Conservation (phyloP, 345 rosid genomes). For the Eucalyptus paniculata region DNA sequence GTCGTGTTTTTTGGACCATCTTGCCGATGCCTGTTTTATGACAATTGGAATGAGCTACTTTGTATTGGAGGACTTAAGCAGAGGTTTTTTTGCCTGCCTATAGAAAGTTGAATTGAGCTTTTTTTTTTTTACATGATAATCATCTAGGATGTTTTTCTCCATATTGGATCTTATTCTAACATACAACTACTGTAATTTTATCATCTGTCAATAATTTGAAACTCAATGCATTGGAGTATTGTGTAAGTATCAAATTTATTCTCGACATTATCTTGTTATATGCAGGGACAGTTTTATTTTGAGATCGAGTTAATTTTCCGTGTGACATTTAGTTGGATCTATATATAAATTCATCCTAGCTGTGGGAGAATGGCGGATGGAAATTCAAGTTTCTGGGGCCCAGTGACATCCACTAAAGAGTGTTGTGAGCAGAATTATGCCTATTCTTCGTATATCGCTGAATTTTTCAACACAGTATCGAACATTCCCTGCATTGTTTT, state of each 20-base stretch:
- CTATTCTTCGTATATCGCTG: slow-evolving; percentile 77
- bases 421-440: slow-evolving; percentile 82
- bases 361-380: slow-evolving; percentile 54
- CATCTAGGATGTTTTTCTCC: not conserved
- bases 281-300: not conserved
- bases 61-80: not conserved
- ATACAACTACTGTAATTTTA: not conserved
- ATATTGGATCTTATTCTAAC: not conserved
- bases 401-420: slow-evolving; percentile 69
- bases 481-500: slow-evolving; percentile 65
- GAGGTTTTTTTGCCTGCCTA: not conserved
- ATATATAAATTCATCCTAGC: not conserved
- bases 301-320: not conserved
- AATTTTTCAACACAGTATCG: slow-evolving; percentile 79
- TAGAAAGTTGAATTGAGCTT: not conserved
- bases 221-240: not conserved
- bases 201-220: not conserved
- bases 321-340: not conserved
- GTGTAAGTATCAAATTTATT: not conserved
- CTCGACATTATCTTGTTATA: not conserved
- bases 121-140: not conserved
- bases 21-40: not conserved
- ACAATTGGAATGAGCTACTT: not conserved
- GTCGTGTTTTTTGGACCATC: not conserved
- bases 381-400: slow-evolving; percentile 86